Evolutionary conservation across 805 yeast genomes (phyloP).

Genomic region (Maudiozyma saulgeensis): DNA sequence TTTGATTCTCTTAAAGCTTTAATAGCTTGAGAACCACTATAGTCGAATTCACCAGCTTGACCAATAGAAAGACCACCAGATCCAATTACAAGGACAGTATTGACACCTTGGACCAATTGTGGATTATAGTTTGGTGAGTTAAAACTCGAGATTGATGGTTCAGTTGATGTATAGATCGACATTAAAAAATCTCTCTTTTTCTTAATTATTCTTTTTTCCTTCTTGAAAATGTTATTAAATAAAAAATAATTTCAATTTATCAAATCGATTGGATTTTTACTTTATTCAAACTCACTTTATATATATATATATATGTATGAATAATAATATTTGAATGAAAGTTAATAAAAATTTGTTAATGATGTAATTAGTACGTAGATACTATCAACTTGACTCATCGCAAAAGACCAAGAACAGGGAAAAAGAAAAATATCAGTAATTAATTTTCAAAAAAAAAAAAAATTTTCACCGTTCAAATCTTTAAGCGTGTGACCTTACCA

Average conservation of each 20-base stretch:
- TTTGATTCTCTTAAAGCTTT: conserved; percentile 88
- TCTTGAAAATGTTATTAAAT: neutral
- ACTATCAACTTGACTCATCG: neutral
- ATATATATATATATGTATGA: neutral
- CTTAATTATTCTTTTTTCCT: neutral
- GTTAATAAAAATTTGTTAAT: neutral
- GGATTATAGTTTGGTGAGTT: conserved; percentile 23
- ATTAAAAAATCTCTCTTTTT: conserved; percentile 1
- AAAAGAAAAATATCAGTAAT: neutral
- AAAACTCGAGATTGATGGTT: conserved; percentile 26
- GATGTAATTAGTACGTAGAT: neutral
- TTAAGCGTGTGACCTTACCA: neutral
- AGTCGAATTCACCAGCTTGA: conserved; percentile 97
- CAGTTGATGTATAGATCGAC: conserved; percentile 23
- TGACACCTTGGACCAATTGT: conserved; percentile 25
- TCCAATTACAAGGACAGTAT: conserved; percentile 74
- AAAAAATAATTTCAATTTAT: too few species aligned
- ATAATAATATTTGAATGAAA: neutral
- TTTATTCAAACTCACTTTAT: neutral
- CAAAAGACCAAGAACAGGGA: neutral
- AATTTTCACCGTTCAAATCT: neutral
- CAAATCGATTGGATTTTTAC: neutral
- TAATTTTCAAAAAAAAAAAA: too few species aligned
- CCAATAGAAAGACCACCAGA: conserved; percentile 97
- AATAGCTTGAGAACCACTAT: conserved; percentile 95